Conservation (phyloP, 148 eudicot species). For the Rhododendron vialii region DNA sequence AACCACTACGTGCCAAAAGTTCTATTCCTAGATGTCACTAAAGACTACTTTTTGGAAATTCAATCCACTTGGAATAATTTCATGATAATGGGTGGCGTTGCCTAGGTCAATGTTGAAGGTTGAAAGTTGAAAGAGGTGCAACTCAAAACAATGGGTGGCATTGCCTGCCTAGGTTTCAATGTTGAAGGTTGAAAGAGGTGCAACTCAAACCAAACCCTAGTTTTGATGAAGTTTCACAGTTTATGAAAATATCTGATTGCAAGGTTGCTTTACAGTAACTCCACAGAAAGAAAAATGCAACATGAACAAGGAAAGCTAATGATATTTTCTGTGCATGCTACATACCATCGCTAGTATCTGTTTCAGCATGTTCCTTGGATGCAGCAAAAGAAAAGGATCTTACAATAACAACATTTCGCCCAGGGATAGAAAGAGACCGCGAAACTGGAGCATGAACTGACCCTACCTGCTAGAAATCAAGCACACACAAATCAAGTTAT, state of each 20-base stretch:
- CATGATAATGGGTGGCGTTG: neutral
- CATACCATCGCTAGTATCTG: slow-evolving; percentile 50
- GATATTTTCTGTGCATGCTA: neutral
- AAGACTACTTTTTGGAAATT: neutral
- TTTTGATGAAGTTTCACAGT: neutral
- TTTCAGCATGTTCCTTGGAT: slow-evolving; percentile 33
- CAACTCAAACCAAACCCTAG: neutral
- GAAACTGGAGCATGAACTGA: slow-evolving; percentile 34
- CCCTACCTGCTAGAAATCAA: slow-evolving; percentile 38
- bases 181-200: neutral
- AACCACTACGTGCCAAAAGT: neutral
- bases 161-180: neutral
- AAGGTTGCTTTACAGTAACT: neutral
- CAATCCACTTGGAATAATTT: neutral
- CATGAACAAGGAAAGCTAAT: slow-evolving; percentile 20
- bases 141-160: neutral
- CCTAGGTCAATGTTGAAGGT: neutral
- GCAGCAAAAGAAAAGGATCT: slow-evolving; percentile 58
- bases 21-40: neutral
- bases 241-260: neutral
- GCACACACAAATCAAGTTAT: neutral
- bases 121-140: neutral
- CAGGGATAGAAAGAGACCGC: slow-evolving; percentile 82
- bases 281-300: neutral
- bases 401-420: slow-evolving; percentile 58